These are phyloP conservation scores for Eucalyptus camaldulensis DNA, from an alignment of 345 rosid species.

Conservation along the genomic window DNA sequence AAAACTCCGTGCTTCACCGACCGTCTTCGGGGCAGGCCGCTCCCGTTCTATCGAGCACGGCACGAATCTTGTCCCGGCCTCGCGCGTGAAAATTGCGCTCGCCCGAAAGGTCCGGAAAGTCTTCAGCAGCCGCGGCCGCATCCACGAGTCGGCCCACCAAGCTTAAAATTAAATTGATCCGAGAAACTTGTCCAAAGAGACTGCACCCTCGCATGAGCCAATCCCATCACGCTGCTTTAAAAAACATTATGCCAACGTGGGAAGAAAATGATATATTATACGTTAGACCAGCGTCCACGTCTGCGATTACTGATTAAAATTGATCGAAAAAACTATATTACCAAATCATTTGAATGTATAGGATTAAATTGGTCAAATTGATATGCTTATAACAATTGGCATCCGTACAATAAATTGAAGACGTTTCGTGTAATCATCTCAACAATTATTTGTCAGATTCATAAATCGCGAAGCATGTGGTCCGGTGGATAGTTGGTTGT, in stretches of 20 bases:
- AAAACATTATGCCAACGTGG: background rate
- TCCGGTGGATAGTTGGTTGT: background rate
- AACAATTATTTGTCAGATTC: rapidly evolving
- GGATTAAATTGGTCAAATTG: rapidly evolving
- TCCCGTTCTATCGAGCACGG: too few relatives aligned
- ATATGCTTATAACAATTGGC: too few relatives aligned
- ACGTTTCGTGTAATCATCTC: too few relatives aligned
- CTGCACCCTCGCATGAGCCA: background rate
- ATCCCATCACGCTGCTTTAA: background rate
- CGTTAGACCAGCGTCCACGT: rapidly evolving
- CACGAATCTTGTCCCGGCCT: too few relatives aligned
- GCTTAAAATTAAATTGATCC: background rate
- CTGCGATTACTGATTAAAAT: rapidly evolving
- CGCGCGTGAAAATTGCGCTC: too few relatives aligned
- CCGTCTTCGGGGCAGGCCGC: background rate
- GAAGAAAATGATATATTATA: background rate
- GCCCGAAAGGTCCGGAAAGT: background rate
- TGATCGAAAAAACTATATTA: rapidly evolving
- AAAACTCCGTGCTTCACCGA: background rate
- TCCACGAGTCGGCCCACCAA: background rate
- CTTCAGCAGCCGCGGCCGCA: background rate
- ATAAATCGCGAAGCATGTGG: background rate
- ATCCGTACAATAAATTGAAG: too few relatives aligned
- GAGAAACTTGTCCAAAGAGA: background rate
- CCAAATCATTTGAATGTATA: too few relatives aligned